A percentile compares a stretch with the other conserved stretches of the same genome.
Conservation (phyloP, 768 basidiomycete genomes). For the Boletus rubropictus region DNA sequence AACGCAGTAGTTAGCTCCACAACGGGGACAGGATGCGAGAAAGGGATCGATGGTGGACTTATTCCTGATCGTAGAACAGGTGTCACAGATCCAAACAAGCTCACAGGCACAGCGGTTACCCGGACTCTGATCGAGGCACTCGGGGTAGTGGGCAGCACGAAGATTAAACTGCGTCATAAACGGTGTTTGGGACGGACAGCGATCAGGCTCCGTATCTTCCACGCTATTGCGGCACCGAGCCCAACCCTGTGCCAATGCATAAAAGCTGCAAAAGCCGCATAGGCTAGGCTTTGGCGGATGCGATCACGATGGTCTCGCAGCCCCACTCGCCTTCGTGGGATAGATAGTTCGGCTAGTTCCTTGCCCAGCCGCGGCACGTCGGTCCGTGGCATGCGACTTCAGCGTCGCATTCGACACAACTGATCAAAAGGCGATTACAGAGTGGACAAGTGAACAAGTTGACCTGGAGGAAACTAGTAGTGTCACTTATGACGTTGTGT, state of each 20-base stretch:
- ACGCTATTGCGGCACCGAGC: not conserved
- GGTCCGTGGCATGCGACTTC: not conserved
- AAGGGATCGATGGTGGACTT: not conserved
- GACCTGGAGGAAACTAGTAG: not conserved
- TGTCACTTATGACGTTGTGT: not conserved
- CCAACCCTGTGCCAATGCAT: not conserved
- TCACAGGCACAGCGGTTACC: constrained; percentile 3
- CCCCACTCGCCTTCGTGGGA: constrained; percentile 4
- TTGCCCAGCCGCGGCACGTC: not conserved
- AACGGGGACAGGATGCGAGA: constrained; percentile 13
- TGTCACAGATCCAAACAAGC: constrained; percentile 1
- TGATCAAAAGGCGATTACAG: not conserved
- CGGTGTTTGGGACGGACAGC: constrained; percentile 9
- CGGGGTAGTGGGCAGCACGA: constrained; percentile 1
- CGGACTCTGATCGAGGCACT: not conserved
- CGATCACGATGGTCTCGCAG: constrained; percentile 4
- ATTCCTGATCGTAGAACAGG: not conserved
- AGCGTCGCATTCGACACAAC: constrained; percentile 10
- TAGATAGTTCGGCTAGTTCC: constrained; percentile 5
- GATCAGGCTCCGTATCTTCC: not conserved
- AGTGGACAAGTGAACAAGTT: constrained; percentile 15
- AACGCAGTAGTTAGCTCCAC: constrained; percentile 8
- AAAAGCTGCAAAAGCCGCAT: constrained; percentile 1
- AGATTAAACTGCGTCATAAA: not conserved
- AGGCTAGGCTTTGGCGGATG: constrained; percentile 11